Evolutionary conservation across 257 asterid genomes (phyloP), one percentile per base, ranked within the genome.

Genomic region (Scutellaria barbata): DNA sequence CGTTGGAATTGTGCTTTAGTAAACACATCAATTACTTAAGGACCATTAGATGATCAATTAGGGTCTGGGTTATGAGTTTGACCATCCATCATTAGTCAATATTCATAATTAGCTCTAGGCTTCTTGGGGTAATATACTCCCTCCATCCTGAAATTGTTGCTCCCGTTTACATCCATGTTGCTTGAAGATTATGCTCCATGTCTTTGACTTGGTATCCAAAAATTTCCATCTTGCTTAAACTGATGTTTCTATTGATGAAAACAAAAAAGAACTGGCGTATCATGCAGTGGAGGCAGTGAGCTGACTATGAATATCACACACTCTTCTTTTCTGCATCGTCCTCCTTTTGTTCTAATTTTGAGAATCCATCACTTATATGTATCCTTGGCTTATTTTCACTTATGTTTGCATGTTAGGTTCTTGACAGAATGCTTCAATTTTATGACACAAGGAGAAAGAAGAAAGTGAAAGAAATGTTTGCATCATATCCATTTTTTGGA

Each of bases 401-500:
- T 76, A n/a, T 47, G 61, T 17, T 37, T 75, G 68, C 62, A 64
- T 25, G 63, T 69, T 80, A 94, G 99, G 95, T 88, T 74, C 83
- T 94, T 53, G 89, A 86, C 68, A 88, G 83, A 83, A 94, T 94
- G 96, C 91, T 85, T 62, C 82, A 62, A 41, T 75, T 76, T 48
- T 88, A 87, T 68, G 69, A 72, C 47, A 57, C 66, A 64, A 85
- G 48, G 85, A 84, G 66, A 72, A 83, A 79, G 79, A 78, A 72
- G 82, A 78, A 80, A 83, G 82, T 80, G 67, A 80, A 67, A 75
- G 85, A 67, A 52, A 64, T 83, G 80, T 88, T 91, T 52, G 64
- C 86, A 16, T 74, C 84, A 60, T 82, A 82, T 80, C 99, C 99
- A 20, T 86, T 80, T 74, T 72, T 80, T 70, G 98, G 95, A 76